These are phyloP conservation scores for Penicillium cataractarum DNA, from an alignment of 495 filamentous ascomycete genomes.

Conservation along the genomic window DNA sequence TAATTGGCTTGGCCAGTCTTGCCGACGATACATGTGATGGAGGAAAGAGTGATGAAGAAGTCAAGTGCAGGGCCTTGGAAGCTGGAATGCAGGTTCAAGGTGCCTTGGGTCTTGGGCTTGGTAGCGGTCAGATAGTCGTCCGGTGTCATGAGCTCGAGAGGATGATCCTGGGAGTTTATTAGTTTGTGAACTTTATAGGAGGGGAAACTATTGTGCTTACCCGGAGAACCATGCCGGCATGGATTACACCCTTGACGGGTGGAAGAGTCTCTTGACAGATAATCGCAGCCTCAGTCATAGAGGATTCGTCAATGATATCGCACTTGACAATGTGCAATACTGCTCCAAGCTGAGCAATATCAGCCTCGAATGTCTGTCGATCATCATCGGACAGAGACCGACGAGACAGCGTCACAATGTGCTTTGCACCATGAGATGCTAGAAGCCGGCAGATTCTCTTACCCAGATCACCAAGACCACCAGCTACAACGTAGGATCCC, in stretches of 20 bases:
- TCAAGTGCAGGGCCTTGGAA: neutral
- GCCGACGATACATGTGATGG: constrained; percentile 3
- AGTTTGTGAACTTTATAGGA: neutral
- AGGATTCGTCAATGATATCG: neutral
- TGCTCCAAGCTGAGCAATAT: neutral
- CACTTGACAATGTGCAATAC: constrained; percentile 4
- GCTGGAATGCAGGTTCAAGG: constrained; percentile 3
- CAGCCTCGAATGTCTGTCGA: constrained; percentile 2
- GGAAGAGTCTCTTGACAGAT: constrained; percentile 4
- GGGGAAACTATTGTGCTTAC: neutral
- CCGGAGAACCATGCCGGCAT: constrained; percentile 3
- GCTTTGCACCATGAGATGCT: neutral
- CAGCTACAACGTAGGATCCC: constrained; percentile 1
- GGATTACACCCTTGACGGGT: neutral
- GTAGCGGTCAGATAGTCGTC: constrained; percentile 1
- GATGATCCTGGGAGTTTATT: neutral
- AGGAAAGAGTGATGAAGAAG: constrained; percentile 7
- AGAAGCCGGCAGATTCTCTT: constrained; percentile 1
- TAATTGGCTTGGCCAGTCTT: constrained; percentile 6
- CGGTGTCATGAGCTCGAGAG: constrained; percentile 4
- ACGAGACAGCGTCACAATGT: constrained; percentile 3
- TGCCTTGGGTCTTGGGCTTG: constrained; percentile 5
- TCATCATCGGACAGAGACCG: neutral
- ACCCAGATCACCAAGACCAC: constrained; percentile 4
- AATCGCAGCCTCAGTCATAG: neutral